Percentiles rank a stretch among this genome's conserved stretches.
Evolutionary conservation across 768 basidiomycete species (phyloP).

Genomic region (Kwoniella sp.): DNA sequence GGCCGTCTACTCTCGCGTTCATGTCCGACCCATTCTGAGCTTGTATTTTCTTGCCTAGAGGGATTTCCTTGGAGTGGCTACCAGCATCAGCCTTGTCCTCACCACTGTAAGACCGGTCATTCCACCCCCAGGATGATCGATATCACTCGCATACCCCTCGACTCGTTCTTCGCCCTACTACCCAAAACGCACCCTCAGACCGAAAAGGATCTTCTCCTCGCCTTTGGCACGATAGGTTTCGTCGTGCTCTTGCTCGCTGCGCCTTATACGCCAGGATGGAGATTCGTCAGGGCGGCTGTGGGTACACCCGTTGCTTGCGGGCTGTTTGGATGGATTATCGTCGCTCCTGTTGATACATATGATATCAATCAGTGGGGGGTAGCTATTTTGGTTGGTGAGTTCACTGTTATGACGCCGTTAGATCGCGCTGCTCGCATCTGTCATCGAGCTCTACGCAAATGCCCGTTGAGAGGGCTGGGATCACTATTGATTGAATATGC

Average conservation of each 20-base stretch:
- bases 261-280: slow-evolving; percentile 33
- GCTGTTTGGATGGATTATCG: slow-evolving; percentile 6
- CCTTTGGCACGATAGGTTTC: slow-evolving; percentile 6
- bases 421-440: too few species aligned
- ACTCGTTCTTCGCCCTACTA: slow-evolving; percentile 1
- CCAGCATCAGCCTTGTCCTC: too few species aligned
- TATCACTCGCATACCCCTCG: slow-evolving; percentile 9
- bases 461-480: too few species aligned
- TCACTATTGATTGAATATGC: too few species aligned
- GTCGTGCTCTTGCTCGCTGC: slow-evolving; percentile 15
- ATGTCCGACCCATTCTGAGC: too few species aligned
- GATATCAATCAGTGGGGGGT: slow-evolving; percentile 20
- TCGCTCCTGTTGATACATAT: slow-evolving; percentile 1
- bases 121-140: background rate
- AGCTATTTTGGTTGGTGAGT: slow-evolving; percentile 11
- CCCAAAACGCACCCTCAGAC: background rate
- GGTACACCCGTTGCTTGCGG: slow-evolving; percentile 3
- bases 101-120: background rate
- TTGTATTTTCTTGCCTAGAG: too few species aligned
- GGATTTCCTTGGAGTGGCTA: too few species aligned
- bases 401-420: background rate
- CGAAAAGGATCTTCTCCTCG: background rate
- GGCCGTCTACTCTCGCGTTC: too few species aligned
- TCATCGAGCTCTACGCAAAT: too few species aligned
- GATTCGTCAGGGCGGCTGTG: slow-evolving; percentile 22